A percentile compares a stretch with the other conserved stretches of the same genome.
phyloP scores from a whole-genome alignment of 164 flowering plant genomes.

The Protea cynaroides region DNA sequence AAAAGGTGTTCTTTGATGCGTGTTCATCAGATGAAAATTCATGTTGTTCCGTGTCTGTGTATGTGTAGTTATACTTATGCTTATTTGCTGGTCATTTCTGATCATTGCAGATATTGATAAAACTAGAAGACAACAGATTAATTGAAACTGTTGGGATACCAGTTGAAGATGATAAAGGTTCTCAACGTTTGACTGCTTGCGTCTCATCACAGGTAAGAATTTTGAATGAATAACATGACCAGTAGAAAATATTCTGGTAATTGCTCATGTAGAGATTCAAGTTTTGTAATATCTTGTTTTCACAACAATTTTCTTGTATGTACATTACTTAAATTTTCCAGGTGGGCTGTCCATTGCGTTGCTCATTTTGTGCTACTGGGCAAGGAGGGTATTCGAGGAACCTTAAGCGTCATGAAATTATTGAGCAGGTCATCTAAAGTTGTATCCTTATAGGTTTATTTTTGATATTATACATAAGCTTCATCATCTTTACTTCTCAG shows the following conservation, averaged over 20 bases:
- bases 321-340: conserved; percentile 12
- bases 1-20: not conserved
- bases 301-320: not conserved
- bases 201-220: conserved; percentile 87
- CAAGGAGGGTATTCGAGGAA: conserved; percentile 96
- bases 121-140: conserved; percentile 77
- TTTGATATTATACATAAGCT: not conserved
- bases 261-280: not conserved
- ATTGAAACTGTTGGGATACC: conserved; percentile 99
- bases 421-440: conserved; percentile 76
- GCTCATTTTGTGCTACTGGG: conserved; percentile 99
- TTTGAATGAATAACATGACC: not conserved
- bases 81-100: not conserved
- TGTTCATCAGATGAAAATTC: not conserved
- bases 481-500: not conserved
- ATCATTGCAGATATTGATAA: conserved; percentile 58
- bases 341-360: conserved; percentile 97
- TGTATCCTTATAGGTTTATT: not conserved
- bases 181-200: conserved; percentile 87
- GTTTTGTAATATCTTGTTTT: not conserved
- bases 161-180: conserved; percentile 72
- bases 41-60: not conserved
- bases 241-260: not conserved
- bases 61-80: not conserved
- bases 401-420: conserved; percentile 87